Base-by-base conservation (phyloP, 352 stramenopile genomes). In the Phytophthora citricola region DNA sequence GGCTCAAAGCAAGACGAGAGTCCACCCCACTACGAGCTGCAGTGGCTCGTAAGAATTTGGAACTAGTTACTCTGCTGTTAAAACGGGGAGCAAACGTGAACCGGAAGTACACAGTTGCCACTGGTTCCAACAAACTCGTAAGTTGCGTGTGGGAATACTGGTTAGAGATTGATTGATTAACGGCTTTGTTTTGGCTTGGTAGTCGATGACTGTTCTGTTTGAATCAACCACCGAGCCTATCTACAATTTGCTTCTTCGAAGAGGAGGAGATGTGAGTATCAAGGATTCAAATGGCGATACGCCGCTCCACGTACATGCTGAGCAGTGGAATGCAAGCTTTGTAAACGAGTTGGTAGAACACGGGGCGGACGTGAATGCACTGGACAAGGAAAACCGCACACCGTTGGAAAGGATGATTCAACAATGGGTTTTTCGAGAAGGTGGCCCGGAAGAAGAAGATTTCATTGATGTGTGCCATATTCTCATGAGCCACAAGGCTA, bases 1-100 rank as follows among this genome's bases (percentile, higher is more conserved):
- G 62, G 62, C 1, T 71, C 67, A 8, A 75, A 75, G 14, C 61
- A 75, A 41, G 67, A 75, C 6, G 67, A 75, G 66, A 75, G 29
- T 17, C 67, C 62, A 22, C 67, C 61, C 67, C 67, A 27, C 56
- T 75, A 67, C 67, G 62, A 61, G 67, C 67, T 64, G 67, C 67
- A 22, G 67, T 75, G 15, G 12, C 64, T 4, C 51, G 46, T 9
- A 67, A 63, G 14, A 75, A 68, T 38, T 40, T 68, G 10, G 61
- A 75, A 36, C 11, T 75, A 32, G 56, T 66, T 6, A 64, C 55
- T 9, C 17, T 75, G 26, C 56, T 75, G 26, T 17, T 75, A 22
- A 71, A 71, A 39, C 55, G 62, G 41, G 62, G 62, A 24, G 67
- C 67, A 20, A 66, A 71, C 47, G 55, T 71, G 26, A 70, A 75